Percentiles rank a stretch among this genome's conserved stretches.
These are phyloP conservation scores for Rhodotorula sp. DNA, from an alignment of 1,284 basidiomycete species.

Conservation along the genomic window DNA sequence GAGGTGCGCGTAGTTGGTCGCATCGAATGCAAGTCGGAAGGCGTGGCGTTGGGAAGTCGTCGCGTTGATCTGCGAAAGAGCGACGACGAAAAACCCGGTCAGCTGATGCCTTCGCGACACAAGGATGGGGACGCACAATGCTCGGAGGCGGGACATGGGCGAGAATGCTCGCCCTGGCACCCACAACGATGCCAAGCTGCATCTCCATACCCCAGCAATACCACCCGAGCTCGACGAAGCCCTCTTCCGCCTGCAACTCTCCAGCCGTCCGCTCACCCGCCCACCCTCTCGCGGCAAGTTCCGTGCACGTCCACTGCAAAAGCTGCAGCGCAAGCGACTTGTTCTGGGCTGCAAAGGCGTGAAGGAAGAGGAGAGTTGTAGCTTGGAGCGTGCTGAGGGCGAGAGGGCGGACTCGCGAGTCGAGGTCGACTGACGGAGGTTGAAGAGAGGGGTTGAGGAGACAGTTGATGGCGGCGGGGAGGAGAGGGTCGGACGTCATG, in stretches of 20 bases:
- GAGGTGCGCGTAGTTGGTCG: slow-evolving; percentile 13
- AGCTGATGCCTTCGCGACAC: no score
- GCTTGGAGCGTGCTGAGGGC: slow-evolving; percentile 11
- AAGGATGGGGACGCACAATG: background rate
- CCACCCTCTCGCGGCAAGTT: slow-evolving; percentile 10
- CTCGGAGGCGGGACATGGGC: background rate
- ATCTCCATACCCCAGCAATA: slow-evolving; percentile 16
- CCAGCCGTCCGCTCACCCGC: background rate
- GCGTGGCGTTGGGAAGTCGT: slow-evolving; percentile 6
- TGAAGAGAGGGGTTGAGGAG: slow-evolving; percentile 5
- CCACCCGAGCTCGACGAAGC: slow-evolving; percentile 10
- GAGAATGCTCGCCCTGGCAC: slow-evolving; percentile 6
- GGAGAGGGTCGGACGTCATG: background rate
- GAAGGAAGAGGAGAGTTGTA: slow-evolving; percentile 6
- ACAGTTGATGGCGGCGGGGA: slow-evolving; percentile 7
- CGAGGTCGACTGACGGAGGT: background rate
- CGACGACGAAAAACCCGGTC: background rate
- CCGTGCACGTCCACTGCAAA: slow-evolving; percentile 12
- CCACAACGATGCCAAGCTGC: slow-evolving; percentile 20
- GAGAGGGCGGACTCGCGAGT: background rate
- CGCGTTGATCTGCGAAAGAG: background rate
- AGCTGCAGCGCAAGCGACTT: background rate
- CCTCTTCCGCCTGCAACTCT: background rate
- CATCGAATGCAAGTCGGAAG: slow-evolving; percentile 7
- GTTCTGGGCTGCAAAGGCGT: slow-evolving; percentile 8